Base-by-base conservation (phyloP, 768 basidiomycete genomes). In the Suillus occidentalis region DNA sequence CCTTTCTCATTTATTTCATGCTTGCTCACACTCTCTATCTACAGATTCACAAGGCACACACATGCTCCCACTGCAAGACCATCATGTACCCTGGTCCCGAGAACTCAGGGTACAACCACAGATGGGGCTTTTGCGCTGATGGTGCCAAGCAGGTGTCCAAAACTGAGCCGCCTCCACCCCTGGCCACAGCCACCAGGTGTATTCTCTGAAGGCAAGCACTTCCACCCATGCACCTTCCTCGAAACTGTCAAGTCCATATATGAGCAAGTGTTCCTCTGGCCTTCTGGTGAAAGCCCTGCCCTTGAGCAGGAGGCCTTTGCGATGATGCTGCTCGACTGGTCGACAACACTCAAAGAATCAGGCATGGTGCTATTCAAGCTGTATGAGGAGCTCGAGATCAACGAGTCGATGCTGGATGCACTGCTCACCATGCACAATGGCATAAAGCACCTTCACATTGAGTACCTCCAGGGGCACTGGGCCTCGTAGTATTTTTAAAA, bases 1-100 rank as follows among this genome's bases (percentile, higher is more conserved):
- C 8, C 2, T 49, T 49, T 9, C 6, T 22, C 9, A 22, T 12
- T 6, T 6, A 25, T 13, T 13, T 25, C 14, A 2, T 50, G 22
- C 14, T 25, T 25, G 22, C 13, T 49, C 22, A 25, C 5, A 22
- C 22, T 16, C 9, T 2, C 12, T 16, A 9, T 4, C 31, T 28
- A 28, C 50, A 60, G 58, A n/a, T 47, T 36, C 14, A 36, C 5
- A 66, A 65, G 37, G 36, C 40, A 0, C 25, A 59, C 10, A 59
- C 58, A 9, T 68, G 68, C 56, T 53, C 55, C 22, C 40, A n/a
- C 53, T 69, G 67, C 60, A 49, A 47, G 16, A 68, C 52, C 31
- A 31, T 68, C 50, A 68, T 64, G 67, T 68, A 68, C 62, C 64
- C 64, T 1, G 64, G 67, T 67, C 67, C 40, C 6, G 39, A 20